Base-by-base conservation (phyloP, 225 moss, liverwort and hornwort species). In the Marchantia paleacea region DNA sequence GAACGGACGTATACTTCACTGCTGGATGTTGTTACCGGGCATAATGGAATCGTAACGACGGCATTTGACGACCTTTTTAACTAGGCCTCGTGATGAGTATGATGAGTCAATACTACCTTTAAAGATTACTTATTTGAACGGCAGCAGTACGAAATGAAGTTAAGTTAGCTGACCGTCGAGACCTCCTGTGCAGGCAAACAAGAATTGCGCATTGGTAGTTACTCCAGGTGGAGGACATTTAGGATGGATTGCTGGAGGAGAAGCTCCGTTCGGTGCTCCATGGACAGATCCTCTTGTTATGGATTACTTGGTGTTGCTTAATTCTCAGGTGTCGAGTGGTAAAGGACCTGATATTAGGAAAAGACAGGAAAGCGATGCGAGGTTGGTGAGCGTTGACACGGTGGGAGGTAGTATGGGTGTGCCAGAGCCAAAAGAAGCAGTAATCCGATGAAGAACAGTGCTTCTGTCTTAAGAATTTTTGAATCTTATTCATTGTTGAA, bases 211-310 rank as follows among this genome's bases (percentile, higher is more conserved):
- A 73, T 84, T 99, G 72, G 92, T 99, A 4, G 85, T 95, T 16
- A 95, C 95, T 66, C 99, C 95, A 47, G 87, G 84, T 39, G 99
- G 99, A 84, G 99, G 99, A 16, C 99, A 99, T 79, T 83, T 99
- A 77, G 99, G 95, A 81, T 99, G 99, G 99, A 87, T 99, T 79
- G 84, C 92, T 1, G 91, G 94, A 28, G 78, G 79, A 14, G 86
- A 88, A 51, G 93, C 90, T 75, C 90, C 92, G 3, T 92, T 89
- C 26, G 99, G 99, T 24, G 86, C 93, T 73, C 95, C 99, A 18
- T 99, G 99, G 99, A 94, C 99, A 63, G 94, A 99, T 69, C 90
- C 91, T 15, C 69, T 95, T 31, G 84, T 92, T 25, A 92, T 95
- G 85, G 91, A 94, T 13, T 99, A 95, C 61, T 54, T 99, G 7